Percentiles rank a stretch among this genome's conserved stretches.
These are phyloP conservation scores for Phlyctochytrium bullatum DNA, from an alignment of 192 early-diverging fungal genomes.

Conservation along the genomic window DNA sequence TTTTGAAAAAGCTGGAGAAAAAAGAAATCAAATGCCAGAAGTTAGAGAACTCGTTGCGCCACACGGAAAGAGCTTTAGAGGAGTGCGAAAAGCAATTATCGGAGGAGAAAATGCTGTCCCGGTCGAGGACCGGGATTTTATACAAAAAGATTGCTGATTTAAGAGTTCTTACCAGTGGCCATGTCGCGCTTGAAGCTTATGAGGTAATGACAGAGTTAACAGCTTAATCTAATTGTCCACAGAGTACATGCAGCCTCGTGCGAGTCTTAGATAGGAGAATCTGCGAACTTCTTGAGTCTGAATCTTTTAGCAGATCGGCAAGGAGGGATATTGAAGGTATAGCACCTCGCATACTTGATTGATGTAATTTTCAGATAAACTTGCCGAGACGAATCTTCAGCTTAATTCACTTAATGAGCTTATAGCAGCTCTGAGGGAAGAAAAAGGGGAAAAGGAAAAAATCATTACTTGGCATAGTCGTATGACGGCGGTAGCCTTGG, in stretches of 20 bases:
- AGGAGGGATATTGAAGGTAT: no score
- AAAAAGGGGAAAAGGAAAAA: slow-evolving; percentile 20
- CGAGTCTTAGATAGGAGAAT: slow-evolving; percentile 17
- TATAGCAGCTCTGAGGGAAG: slow-evolving; percentile 30
- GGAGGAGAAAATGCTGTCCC: slow-evolving; percentile 40
- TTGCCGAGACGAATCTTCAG: slow-evolving; percentile 24
- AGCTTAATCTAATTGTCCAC: no score
- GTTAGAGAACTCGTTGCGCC: slow-evolving; percentile 36
- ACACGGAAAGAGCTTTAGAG: slow-evolving; percentile 42
- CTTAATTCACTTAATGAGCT: slow-evolving; percentile 33
- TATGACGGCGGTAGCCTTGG: slow-evolving; percentile 34
- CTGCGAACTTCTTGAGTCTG: background rate
- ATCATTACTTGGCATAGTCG: slow-evolving; percentile 51
- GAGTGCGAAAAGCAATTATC: slow-evolving; percentile 40
- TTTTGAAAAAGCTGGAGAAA: slow-evolving; percentile 30
- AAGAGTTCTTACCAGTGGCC: slow-evolving; percentile 33
- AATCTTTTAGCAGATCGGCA: no score
- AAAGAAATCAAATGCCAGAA: slow-evolving; percentile 28
- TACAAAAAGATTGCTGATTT: slow-evolving; percentile 38
- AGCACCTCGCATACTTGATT: no score
- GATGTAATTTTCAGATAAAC: no score
- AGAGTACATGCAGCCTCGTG: no score
- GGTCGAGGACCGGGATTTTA: slow-evolving; percentile 27
- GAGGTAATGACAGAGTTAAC: slow-evolving; percentile 24
- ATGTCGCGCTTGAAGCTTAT: slow-evolving; percentile 32